phyloP scores from a whole-genome alignment of 352 stramenopile genomes.

The Pythium aristosporum region DNA sequence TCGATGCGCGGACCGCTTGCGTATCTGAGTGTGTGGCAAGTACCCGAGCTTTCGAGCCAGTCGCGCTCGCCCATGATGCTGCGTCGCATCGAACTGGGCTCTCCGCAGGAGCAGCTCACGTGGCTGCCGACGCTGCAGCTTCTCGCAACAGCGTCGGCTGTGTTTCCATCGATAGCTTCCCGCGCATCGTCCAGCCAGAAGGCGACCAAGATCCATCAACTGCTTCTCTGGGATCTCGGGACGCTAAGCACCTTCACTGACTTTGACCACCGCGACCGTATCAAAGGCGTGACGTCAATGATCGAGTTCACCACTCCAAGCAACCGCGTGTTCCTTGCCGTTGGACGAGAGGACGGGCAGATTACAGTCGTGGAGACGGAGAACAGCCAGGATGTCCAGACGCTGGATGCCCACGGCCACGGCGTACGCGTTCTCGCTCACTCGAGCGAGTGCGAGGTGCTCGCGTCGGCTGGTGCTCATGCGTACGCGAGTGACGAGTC shows the following conservation, averaged over 20 bases:
- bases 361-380: constrained; percentile 57
- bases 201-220: constrained; percentile 49
- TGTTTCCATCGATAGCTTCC: constrained; percentile 42
- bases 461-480: constrained; percentile 58
- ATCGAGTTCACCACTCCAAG: constrained; percentile 42
- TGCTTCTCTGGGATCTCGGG: constrained; percentile 54
- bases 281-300: constrained; percentile 54
- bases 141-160: constrained; percentile 46
- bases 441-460: constrained; percentile 44
- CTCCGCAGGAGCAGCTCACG: constrained; percentile 54
- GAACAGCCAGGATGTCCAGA: constrained; percentile 38
- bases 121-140: constrained; percentile 56
- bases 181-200: constrained; percentile 16
- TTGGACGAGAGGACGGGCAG: constrained; percentile 56
- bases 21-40: constrained; percentile 62
- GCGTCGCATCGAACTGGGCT: constrained; percentile 53
- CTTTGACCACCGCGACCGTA: constrained; percentile 34
- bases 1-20: constrained; percentile 43
- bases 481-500: constrained; percentile 65
- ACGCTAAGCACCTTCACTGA: constrained; percentile 19
- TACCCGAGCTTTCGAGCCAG: constrained; percentile 33
- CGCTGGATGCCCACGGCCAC: constrained; percentile 55
- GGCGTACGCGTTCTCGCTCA: constrained; percentile 54
- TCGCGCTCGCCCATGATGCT: constrained; percentile 53
- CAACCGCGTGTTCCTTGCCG: constrained; percentile 51